Base-by-base conservation (phyloP, 192 early-diverging fungal species). In the Gorgonomyces haynaldii region DNA sequence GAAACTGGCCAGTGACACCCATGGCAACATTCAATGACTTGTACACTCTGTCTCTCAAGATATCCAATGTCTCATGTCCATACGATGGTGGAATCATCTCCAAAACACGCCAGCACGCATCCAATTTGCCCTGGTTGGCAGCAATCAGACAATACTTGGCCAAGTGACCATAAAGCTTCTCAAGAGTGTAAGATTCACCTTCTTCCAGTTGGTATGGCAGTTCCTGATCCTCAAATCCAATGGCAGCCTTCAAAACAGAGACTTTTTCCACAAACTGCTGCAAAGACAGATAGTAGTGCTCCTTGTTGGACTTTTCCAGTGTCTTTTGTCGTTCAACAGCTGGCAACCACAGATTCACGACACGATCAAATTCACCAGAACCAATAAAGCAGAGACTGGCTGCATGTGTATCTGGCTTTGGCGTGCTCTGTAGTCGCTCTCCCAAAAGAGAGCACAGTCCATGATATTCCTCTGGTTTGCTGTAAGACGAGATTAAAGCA, bases 401-500 rank as follows among this genome's bases (percentile, higher is more conserved):
- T 0, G 62, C 75, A 46, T 37, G 50, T 19, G 34, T 39, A 4
- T 25, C 40, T 10, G 37, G 25, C 8, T 34, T 37, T 10, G 39
- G 24, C 17, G 41, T 22, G 1, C 35, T 31, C 37, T 76, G 67
- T 37, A 78, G 43, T 2, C 72, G 52, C 15, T 48, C 22, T 22
- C 72, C 76, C 9, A 78, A 45, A 2, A 41, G 25, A 12, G 53
- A 38, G 16, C 64, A 66, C 27, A 73, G 54, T 16, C 21, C 51
- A 2, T 50, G 20, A 19, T 64, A 46, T 80, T 91, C 86, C 31
- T 96, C 92, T 22, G 81, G 65, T 43, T 79, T 76, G 30, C 81
- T 86, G 59, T 96, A 96, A 0, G 91, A 96, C 70, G 89, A 96
- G 37, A 98, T 75, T 5, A 96, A 68, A 9, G 88, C 93, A 27